Evolutionary conservation across 148 eudicot genomes (phyloP).

Genomic region (Rhododendron ovatum): DNA sequence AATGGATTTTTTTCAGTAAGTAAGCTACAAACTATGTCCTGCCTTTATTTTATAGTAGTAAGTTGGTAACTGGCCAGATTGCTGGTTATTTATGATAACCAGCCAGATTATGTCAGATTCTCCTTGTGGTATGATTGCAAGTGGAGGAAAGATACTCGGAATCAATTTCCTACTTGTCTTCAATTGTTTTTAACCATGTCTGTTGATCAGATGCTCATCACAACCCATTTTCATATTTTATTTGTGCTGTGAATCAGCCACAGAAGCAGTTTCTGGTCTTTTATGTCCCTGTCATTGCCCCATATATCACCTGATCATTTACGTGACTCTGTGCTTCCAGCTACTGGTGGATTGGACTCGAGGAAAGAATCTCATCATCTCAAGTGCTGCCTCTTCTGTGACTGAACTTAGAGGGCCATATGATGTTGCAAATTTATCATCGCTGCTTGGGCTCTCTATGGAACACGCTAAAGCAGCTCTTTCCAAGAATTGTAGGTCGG

Average conservation of each 20-base stretch:
- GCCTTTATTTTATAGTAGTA: background rate
- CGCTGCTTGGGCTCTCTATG: constrained; percentile 64
- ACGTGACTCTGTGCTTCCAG: constrained; percentile 27
- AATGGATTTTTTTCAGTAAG: background rate
- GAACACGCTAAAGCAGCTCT: constrained; percentile 84
- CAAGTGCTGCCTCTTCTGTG: constrained; percentile 78
- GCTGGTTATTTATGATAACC: background rate
- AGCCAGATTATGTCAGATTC: background rate
- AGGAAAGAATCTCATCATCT: constrained; percentile 72
- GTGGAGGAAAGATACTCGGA: background rate
- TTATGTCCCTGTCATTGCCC: background rate
- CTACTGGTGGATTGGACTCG: constrained; percentile 87
- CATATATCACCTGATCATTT: background rate
- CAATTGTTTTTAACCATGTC: background rate
- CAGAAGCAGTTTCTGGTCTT: background rate
- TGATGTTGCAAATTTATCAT: constrained; percentile 72
- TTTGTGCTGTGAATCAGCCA: background rate
- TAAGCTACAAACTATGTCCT: background rate
- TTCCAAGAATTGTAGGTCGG: constrained; percentile 86
- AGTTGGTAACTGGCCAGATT: background rate
- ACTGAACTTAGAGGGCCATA: constrained; percentile 87
- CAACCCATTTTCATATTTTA: background rate
- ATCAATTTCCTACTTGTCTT: background rate
- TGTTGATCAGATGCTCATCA: background rate
- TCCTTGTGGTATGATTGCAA: background rate